Evolutionary conservation across 75 land plant genomes (phyloP).

Genomic region (Pinus taeda): DNA sequence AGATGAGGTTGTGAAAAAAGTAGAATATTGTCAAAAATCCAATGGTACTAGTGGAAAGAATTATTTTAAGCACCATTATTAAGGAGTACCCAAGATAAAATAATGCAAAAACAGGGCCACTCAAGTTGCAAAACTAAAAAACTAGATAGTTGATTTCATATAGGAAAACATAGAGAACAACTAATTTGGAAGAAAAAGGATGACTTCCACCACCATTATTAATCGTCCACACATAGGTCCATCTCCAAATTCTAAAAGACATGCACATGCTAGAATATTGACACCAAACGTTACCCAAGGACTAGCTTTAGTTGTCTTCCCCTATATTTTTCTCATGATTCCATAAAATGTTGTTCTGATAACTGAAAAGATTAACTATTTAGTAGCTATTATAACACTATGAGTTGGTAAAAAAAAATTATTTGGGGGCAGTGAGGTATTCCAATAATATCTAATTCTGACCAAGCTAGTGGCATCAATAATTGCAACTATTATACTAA

Average conservation of each 20-base stretch:
- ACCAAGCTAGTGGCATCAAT: slow-evolving; percentile 69
- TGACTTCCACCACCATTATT: too few relatives aligned
- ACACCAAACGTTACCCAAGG: slow-evolving; percentile 79
- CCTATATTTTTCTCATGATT: slow-evolving; percentile 63
- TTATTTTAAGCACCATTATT: too few relatives aligned
- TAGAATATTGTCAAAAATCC: too few relatives aligned
- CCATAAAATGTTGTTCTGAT: slow-evolving; percentile 89
- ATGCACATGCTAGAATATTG: slow-evolving; percentile 67
- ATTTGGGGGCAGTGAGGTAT: slow-evolving; percentile 8
- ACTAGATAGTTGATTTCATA: too few relatives aligned
- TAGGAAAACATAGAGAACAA: too few relatives aligned
- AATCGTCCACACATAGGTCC: neutral
- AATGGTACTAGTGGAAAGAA: too few relatives aligned
- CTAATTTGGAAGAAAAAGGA: too few relatives aligned
- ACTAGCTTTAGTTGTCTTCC: slow-evolving; percentile 32
- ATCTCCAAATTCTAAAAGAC: slow-evolving; percentile 66
- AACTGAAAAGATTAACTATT: slow-evolving; percentile 71
- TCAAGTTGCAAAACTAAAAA: too few relatives aligned
- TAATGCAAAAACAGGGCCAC: too few relatives aligned
- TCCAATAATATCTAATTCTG: slow-evolving; percentile 11
- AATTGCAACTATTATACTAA: slow-evolving; percentile 66
- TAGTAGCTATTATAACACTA: slow-evolving; percentile 3
- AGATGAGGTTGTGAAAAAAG: too few relatives aligned
- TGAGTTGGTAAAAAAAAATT: slow-evolving; percentile 58
- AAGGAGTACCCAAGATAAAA: too few relatives aligned